Evolutionary conservation across 331 rosid genomes (phyloP).

Genomic region (Phaseolus coccineus): DNA sequence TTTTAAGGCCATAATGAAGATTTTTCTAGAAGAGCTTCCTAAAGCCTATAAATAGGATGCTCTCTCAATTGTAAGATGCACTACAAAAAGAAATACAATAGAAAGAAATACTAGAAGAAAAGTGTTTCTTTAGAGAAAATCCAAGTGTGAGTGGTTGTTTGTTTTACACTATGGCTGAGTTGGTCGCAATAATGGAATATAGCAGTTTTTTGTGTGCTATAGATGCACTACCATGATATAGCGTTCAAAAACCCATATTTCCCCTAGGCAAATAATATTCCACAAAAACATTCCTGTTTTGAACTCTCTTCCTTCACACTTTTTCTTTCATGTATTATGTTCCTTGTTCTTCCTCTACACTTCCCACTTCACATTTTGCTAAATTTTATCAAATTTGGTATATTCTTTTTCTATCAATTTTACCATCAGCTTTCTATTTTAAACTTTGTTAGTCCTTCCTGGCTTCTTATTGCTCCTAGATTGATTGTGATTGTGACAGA

Average conservation of each 20-base stretch:
- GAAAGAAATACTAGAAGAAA: too few relatives aligned
- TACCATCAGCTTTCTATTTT: too few relatives aligned
- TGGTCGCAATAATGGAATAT: background rate
- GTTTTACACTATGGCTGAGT: background rate
- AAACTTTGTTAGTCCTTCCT: background rate
- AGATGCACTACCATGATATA: background rate
- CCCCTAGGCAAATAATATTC: background rate
- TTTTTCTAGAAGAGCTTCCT: too few relatives aligned
- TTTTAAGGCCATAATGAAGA: too few relatives aligned
- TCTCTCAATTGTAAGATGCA: too few relatives aligned
- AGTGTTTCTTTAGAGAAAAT: too few relatives aligned
- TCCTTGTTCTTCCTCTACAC: background rate
- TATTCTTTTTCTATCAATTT: too few relatives aligned
- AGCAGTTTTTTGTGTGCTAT: background rate
- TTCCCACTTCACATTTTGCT: background rate
- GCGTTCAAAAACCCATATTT: background rate
- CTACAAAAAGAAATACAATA: too few relatives aligned
- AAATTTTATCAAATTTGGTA: background rate
- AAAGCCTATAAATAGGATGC: too few relatives aligned
- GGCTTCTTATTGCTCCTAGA: background rate
- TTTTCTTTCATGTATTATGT: background rate
- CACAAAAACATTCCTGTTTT: background rate
- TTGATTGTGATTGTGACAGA: background rate
- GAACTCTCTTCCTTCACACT: background rate
- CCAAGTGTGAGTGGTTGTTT: too few relatives aligned